Evolutionary conservation across 2,329 filamentous ascomycete genomes (phyloP), one percentile per base, ranked within the genome.

Genomic region (Allantophomopsis cytisporea): DNA sequence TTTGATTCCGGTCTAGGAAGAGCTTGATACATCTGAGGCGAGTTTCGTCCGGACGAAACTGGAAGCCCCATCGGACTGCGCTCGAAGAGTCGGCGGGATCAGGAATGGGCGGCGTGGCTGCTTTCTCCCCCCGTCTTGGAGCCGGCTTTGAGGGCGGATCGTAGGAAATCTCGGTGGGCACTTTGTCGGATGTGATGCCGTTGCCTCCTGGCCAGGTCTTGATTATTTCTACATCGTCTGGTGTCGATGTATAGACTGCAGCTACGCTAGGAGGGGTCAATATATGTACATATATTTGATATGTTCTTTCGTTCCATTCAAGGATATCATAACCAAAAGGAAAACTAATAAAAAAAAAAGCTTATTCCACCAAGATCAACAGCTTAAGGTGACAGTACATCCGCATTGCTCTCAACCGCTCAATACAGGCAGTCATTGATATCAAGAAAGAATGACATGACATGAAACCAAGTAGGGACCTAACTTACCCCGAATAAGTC

Each of bases 131-230:
- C 5, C 23, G 23, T 12, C 23, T 28, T 2, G 54, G 46, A 3
- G 58, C 45, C 4, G 62, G 52, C 15, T 57, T 48, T 38, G 60
- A 53, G 39, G 63, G 58, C 23, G 62, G 57, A 42, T 71, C 66
- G 47, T 81, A 79, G 39, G 64, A 60, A 41, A 88, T 80, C 57
- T 88, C 83, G 12, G 82, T 86, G 1, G 83, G 83, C 2, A 88
- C 83, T 64, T 89, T 89, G 64, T 89, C 83, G 30, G 81, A 86
- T n/a, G 83, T 87, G 60, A 88, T 85, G 50, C 82, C 82, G 53
- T 88, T 87, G 20, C 81, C 81, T 18, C 83, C 83, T 0, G 83
- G 83, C 83, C 83, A 89, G 12, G 74, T 80, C 63, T 86, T 87
- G 63, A 88, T 86, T 51, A 87, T 84, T 54, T 87, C 81, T 42